Evolutionary conservation across 257 asterid genomes (phyloP).

Genomic region (Fraxinus quadrangulata): DNA sequence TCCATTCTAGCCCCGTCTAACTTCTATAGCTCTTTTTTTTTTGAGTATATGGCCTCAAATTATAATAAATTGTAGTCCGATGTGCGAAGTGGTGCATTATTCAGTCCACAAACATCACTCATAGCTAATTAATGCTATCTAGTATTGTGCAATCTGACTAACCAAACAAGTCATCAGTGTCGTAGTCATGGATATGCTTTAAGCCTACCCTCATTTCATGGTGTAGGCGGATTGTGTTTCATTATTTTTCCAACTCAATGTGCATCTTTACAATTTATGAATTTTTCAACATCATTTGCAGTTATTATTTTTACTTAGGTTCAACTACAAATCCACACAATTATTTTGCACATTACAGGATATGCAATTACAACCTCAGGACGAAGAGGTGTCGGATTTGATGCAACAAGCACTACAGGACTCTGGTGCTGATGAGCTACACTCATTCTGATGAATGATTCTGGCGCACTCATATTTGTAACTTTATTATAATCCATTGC

Average conservation of each 20-base stretch:
- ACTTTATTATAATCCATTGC: slow-evolving; percentile 25
- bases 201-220: too few relatives aligned
- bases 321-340: not conserved
- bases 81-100: not conserved
- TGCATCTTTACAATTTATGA: not conserved
- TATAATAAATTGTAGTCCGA: not conserved
- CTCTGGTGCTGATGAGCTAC: slow-evolving; percentile 25
- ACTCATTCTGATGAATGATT: slow-evolving; percentile 10
- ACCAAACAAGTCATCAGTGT: too few relatives aligned
- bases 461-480: slow-evolving; percentile 19
- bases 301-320: not conserved
- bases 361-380: slow-evolving; percentile 55
- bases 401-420: slow-evolving; percentile 49
- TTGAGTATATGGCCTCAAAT: not conserved
- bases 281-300: not conserved
- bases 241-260: too few relatives aligned
- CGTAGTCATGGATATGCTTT: too few relatives aligned
- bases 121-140: too few relatives aligned
- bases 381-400: slow-evolving; percentile 63
- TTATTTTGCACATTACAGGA: slow-evolving; percentile 48
- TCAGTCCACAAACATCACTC: not conserved
- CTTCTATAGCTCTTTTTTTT: not conserved
- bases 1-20: not conserved
- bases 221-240: too few relatives aligned
- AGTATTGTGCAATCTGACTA: too few relatives aligned